Conservation (phyloP, 352 stramenopile genomes). For the Pythium sp. region DNA sequence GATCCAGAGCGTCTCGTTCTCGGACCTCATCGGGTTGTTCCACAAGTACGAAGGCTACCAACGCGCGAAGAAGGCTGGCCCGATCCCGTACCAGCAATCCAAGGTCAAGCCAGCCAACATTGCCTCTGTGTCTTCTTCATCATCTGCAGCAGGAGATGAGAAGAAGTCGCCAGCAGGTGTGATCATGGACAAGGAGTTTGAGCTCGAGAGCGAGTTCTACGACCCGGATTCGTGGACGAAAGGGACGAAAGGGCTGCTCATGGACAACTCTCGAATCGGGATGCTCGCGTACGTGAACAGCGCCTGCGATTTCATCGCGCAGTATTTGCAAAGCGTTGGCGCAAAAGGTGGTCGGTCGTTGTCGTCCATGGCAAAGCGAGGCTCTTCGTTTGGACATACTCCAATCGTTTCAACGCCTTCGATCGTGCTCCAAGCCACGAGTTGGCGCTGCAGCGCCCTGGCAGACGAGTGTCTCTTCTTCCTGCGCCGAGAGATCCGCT, state of each 20-base stretch:
- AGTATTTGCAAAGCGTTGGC: constrained; percentile 37
- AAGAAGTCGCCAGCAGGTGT: constrained; percentile 28
- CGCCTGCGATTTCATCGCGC: constrained; percentile 64
- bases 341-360: neutral
- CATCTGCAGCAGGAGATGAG: neutral
- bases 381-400: constrained; percentile 15
- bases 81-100: constrained; percentile 52
- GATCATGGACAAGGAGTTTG: constrained; percentile 54
- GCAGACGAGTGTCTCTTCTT: constrained; percentile 80
- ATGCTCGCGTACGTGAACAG: constrained; percentile 84
- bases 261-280: constrained; percentile 70
- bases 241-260: constrained; percentile 46
- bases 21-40: constrained; percentile 54
- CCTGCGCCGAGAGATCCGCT: constrained; percentile 63
- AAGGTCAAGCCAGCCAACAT: constrained; percentile 30
- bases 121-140: constrained; percentile 5
- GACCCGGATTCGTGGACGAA: constrained; percentile 51
- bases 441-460: constrained; percentile 66
- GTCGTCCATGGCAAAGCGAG: constrained; percentile 8
- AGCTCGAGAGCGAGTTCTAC: constrained; percentile 65
- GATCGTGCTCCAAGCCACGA: constrained; percentile 51
- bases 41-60: constrained; percentile 72
- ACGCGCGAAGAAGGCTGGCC: constrained; percentile 44
- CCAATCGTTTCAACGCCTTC: constrained; percentile 6
- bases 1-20: constrained; percentile 54